Base-by-base conservation (phyloP, 805 yeast genomes). In the Clavispora santaluciae region DNA sequence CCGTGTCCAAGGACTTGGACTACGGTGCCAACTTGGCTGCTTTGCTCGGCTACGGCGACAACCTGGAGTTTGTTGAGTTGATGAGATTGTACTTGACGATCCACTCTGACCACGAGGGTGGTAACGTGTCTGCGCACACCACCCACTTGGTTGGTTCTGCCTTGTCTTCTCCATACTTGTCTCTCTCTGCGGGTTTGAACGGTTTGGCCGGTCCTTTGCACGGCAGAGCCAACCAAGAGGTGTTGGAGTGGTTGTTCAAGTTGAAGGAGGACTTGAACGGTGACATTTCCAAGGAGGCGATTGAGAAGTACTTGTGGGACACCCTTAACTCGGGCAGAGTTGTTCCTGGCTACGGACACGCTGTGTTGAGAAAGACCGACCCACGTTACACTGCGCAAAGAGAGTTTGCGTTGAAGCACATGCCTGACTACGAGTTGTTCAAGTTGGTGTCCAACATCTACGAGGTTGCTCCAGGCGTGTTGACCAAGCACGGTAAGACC, bases 331-430 rank as follows among this genome's bases (percentile, higher is more conserved):
- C 81, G 35, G 86, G 86, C 46, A 76, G 89, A 56, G 93, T 85
- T 45, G 81, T 85, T 48, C 95, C 95, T 48, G 95, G 95, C 46
- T 86, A 86, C 69, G 95, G 95, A 36, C 95, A 85, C 63, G 93
- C 93, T 41, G 93, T 85, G 39, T 73, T 85, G 63, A 75, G 95
- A 67, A 79, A 78, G 73, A 80, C 91, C 38, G 93, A 85, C 64
- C 93, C 93, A 45, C 75, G 93, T 55, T 85, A 79, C 68, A 72
- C 76, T 42, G 91, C 90, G 43, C 81, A 81, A 72, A 71, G 83
- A 57, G 76, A 76, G 55, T 83, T 83, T 62, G 89, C 83, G 39
- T 67, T 73, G 55, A 73, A 54, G 73, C 78, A 61, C 61, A 79
- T 82, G 68, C 72, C 78, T 40, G 69, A 76, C 56, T 83, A 83